phyloP scores from a whole-genome alignment of 2,329 filamentous ascomycete species.

The Venturia pyrina region DNA sequence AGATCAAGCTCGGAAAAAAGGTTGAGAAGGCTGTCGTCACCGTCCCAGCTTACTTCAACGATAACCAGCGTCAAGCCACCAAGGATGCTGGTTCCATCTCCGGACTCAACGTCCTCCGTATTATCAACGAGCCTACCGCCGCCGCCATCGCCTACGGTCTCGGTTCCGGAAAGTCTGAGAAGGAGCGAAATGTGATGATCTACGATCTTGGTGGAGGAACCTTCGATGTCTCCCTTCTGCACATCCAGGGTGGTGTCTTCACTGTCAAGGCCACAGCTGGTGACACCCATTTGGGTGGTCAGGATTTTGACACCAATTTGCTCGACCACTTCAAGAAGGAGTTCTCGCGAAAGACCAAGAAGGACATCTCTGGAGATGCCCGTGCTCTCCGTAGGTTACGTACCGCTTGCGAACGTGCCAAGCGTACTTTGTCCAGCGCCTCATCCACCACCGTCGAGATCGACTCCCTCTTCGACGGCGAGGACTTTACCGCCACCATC shows the following conservation, averaged over 20 bases:
- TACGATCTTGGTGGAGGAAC: slow-evolving; percentile 98
- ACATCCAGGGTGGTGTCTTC: slow-evolving; percentile 98
- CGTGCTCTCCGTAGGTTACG: slow-evolving; percentile 92
- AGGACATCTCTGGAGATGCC: slow-evolving; percentile 58
- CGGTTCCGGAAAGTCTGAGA: slow-evolving; percentile 56
- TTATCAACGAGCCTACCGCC: slow-evolving; percentile 98
- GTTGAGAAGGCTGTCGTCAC: slow-evolving; percentile 99
- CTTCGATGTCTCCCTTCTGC: slow-evolving; percentile 96
- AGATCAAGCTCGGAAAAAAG: slow-evolving; percentile 97
- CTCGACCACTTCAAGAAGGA: slow-evolving; percentile 92
- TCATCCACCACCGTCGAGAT: slow-evolving; percentile 95
- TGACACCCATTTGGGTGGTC: slow-evolving; percentile 95
- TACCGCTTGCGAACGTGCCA: slow-evolving; percentile 98
- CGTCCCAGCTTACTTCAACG: slow-evolving; percentile 97
- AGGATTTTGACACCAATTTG: slow-evolving; percentile 96
- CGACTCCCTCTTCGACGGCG: slow-evolving; percentile 94
- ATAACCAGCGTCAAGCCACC: slow-evolving; percentile 94
- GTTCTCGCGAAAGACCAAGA: slow-evolving; percentile 68
- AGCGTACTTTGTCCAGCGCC: slow-evolving; percentile 95
- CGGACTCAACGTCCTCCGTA: slow-evolving; percentile 94
- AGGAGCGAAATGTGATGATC: slow-evolving; percentile 97
- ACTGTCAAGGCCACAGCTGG: slow-evolving; percentile 97
- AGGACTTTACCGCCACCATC: slow-evolving; percentile 95
- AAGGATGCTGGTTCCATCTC: slow-evolving; percentile 98
- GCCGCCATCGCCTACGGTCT: slow-evolving; percentile 97